These are phyloP conservation scores for Globisporangium radiosum DNA, from an alignment of 352 stramenopile genomes.

Conservation along the genomic window DNA sequence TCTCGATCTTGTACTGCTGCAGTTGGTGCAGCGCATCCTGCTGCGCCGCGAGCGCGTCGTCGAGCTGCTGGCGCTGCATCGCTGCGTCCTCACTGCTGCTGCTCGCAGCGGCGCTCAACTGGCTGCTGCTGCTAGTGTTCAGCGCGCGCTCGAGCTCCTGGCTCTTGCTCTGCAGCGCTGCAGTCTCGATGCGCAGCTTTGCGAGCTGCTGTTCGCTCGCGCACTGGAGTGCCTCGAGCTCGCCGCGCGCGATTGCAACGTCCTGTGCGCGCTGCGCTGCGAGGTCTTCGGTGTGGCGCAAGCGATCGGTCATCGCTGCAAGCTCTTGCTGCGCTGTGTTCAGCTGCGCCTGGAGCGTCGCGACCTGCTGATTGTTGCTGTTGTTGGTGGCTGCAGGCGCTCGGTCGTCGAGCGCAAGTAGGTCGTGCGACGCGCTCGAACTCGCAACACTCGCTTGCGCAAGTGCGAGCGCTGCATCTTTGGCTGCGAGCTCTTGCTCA, in stretches of 20 bases:
- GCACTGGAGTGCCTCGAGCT: constrained; percentile 34
- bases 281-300: constrained; percentile 26
- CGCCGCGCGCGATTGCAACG: constrained; percentile 13
- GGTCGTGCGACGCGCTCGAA: constrained; percentile 10
- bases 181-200: constrained; percentile 31
- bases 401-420: constrained; percentile 14
- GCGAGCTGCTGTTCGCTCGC: constrained; percentile 30
- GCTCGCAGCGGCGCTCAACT: constrained; percentile 14
- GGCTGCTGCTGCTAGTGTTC: background rate
- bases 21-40: constrained; percentile 43
- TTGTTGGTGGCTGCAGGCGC: constrained; percentile 5
- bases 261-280: constrained; percentile 24
- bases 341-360: constrained; percentile 28
- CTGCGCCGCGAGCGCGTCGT: constrained; percentile 20
- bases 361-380: constrained; percentile 21
- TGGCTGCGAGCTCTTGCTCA: constrained; percentile 48
- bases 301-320: constrained; percentile 21
- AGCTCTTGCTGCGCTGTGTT: constrained; percentile 26
- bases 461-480: constrained; percentile 22
- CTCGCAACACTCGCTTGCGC: constrained; percentile 15
- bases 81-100: constrained; percentile 16
- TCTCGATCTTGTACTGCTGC: constrained; percentile 71
- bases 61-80: constrained; percentile 31
- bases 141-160: constrained; percentile 26
- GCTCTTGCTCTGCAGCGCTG: constrained; percentile 25